Conservation (phyloP, 768 basidiomycete genomes). For the Calocera viscosa region DNA sequence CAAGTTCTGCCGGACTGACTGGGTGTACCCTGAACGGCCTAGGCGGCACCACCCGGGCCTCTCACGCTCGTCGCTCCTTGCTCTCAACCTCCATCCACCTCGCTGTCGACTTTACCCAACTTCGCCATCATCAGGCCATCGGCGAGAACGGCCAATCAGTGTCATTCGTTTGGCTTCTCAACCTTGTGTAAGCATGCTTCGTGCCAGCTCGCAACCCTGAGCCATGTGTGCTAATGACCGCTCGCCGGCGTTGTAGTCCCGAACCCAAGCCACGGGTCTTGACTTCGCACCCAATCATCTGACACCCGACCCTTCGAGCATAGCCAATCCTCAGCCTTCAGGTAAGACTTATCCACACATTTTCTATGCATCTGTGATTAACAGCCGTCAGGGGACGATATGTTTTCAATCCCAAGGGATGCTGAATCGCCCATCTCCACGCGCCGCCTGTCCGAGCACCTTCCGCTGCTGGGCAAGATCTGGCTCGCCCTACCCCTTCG, state of each 20-base stretch:
- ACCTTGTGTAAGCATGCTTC: background rate
- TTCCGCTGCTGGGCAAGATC: no score
- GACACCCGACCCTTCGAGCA: background rate
- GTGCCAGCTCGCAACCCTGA: slow-evolving; percentile 4
- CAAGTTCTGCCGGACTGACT: no score
- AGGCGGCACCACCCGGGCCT: background rate
- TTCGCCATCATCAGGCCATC: background rate
- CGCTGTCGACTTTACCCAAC: background rate
- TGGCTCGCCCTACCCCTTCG: no score
- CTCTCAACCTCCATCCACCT: background rate
- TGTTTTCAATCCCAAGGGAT: no score
- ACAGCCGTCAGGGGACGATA: no score
- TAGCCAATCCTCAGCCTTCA: slow-evolving; percentile 6
- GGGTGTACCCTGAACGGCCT: background rate
- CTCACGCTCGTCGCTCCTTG: background rate
- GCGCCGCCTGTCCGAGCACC: no score
- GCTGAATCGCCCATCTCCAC: no score
- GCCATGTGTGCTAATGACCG: background rate
- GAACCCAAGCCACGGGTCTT: background rate
- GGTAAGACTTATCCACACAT: no score
- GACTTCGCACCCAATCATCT: background rate
- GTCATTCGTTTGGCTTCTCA: background rate
- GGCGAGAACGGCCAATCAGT: background rate
- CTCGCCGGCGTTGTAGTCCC: background rate
- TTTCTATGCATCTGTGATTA: no score